phyloP scores from a whole-genome alignment of 768 basidiomycete genomes.

The Clavaria fumosa region DNA sequence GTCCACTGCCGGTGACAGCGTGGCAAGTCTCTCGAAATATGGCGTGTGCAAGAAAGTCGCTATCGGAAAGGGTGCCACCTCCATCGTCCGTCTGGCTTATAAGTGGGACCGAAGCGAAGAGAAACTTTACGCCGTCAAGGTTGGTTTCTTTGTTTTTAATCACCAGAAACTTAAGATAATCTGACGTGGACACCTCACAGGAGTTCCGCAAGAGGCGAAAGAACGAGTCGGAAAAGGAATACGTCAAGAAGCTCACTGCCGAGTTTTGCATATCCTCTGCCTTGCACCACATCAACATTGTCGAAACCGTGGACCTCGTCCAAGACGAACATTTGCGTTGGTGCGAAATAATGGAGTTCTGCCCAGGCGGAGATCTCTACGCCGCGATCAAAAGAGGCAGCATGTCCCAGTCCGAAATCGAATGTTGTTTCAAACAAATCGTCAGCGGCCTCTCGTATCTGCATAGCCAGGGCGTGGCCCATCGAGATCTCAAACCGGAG shows the following conservation, averaged over 20 bases:
- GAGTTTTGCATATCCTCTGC: slow-evolving; percentile 99
- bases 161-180: too few species aligned
- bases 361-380: slow-evolving; percentile 94
- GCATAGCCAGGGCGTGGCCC: slow-evolving; percentile 93
- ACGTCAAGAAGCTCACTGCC: slow-evolving; percentile 98
- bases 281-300: slow-evolving; percentile 83
- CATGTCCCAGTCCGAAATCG: slow-evolving; percentile 85
- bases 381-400: slow-evolving; percentile 95
- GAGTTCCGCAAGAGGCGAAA: slow-evolving; percentile 97
- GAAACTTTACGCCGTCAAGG: slow-evolving; percentile 97
- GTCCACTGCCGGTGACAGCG: slow-evolving; percentile 30
- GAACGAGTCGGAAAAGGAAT: slow-evolving; percentile 98
- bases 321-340: slow-evolving; percentile 93
- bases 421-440: slow-evolving; percentile 97
- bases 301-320: slow-evolving; percentile 98
- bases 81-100: slow-evolving; percentile 89
- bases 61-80: slow-evolving; percentile 97
- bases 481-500: slow-evolving; percentile 97
- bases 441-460: slow-evolving; percentile 78
- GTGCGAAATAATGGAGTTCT: slow-evolving; percentile 99
- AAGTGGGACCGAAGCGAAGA: slow-evolving; percentile 97
- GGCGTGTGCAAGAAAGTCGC: slow-evolving; percentile 94
- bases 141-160: slow-evolving; percentile 21
- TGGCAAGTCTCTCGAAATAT: slow-evolving; percentile 51
- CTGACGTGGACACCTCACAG: slow-evolving; percentile 34